Evolutionary conservation across 1,284 basidiomycete species (phyloP).

Genomic region (Rhizoctonia solani): DNA sequence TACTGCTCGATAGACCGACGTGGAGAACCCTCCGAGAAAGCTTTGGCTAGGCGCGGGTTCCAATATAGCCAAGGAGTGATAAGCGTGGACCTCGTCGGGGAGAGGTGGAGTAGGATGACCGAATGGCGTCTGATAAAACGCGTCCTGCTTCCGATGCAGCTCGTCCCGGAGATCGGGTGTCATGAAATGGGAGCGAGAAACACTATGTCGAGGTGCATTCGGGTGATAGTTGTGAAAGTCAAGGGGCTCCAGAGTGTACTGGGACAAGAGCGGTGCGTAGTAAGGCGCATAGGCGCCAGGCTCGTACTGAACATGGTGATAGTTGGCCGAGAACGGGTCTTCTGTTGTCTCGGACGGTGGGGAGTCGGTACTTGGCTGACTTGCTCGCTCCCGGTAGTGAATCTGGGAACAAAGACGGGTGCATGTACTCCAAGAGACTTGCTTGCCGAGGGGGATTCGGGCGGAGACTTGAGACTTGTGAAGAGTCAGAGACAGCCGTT

Average conservation of each 20-base stretch:
- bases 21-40: constrained; percentile 77
- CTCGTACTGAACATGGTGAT: constrained; percentile 21
- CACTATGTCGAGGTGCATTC: constrained; percentile 42
- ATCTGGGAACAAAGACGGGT: constrained; percentile 20
- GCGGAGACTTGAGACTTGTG: constrained; percentile 12
- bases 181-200: constrained; percentile 52
- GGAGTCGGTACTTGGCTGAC: constrained; percentile 39
- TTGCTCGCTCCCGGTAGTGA: not conserved
- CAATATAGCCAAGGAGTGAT: constrained; percentile 84
- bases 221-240: constrained; percentile 31
- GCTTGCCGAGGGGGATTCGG: constrained; percentile 11
- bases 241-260: constrained; percentile 9
- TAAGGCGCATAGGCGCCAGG: constrained; percentile 22
- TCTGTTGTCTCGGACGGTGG: constrained; percentile 35
- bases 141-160: constrained; percentile 81
- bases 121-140: constrained; percentile 56
- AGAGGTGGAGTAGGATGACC: constrained; percentile 57
- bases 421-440: constrained; percentile 27
- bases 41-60: constrained; percentile 58
- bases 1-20: constrained; percentile 81
- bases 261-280: constrained; percentile 10
- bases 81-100: constrained; percentile 88
- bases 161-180: constrained; percentile 77
- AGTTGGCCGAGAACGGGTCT: constrained; percentile 12
- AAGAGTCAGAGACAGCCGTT: not conserved